Conservation (phyloP, 163 green algal genomes). For the Trebouxia gelatinosa region DNA sequence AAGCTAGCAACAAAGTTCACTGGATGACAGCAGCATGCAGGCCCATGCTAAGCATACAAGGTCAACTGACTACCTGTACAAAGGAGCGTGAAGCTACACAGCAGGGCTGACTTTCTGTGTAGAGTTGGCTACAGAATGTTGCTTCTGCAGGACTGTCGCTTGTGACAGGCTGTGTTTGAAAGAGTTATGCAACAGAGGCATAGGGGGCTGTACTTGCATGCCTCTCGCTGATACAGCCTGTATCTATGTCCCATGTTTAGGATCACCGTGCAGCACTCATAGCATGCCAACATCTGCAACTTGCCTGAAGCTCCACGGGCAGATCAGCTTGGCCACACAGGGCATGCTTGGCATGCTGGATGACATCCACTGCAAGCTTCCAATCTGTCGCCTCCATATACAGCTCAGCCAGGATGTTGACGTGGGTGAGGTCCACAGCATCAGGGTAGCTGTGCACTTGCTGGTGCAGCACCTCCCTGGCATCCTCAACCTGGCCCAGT, state of each 20-base stretch:
- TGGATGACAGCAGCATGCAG: no score
- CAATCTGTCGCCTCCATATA: constrained; percentile 60
- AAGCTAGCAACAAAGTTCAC: no score
- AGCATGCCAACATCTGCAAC: neutral
- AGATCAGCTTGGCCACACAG: constrained; percentile 42
- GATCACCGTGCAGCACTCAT: neutral
- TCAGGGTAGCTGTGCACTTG: constrained; percentile 42
- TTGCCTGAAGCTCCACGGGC: constrained; percentile 62
- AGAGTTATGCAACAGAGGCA: neutral
- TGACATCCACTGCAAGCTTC: constrained; percentile 42
- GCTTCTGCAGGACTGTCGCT: neutral
- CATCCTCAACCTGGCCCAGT: constrained; percentile 27
- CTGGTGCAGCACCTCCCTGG: constrained; percentile 49
- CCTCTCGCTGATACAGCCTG: neutral
- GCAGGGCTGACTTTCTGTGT: no score
- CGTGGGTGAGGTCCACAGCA: constrained; percentile 68
- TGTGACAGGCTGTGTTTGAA: neutral
- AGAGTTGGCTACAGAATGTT: neutral
- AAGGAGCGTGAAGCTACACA: no score
- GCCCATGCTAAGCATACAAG: no score
- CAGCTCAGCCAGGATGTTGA: constrained; percentile 90
- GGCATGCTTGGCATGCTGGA: constrained; percentile 43
- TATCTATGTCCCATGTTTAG: neutral
- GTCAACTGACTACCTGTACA: no score
- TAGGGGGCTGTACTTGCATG: neutral